These are phyloP conservation scores for Plasmodium gaboni DNA, from an alignment of 169 alveolate species.

Conservation along the genomic window DNA sequence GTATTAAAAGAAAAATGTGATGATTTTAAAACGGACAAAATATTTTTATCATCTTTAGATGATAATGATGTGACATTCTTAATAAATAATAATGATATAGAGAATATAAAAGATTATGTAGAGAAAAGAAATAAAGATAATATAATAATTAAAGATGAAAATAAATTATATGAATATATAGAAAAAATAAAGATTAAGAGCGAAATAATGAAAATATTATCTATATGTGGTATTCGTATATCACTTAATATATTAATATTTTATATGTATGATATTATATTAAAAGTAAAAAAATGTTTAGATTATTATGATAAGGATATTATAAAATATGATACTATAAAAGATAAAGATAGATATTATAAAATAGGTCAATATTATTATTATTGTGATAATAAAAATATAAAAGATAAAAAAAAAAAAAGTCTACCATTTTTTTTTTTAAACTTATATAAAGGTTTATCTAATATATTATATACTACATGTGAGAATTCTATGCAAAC, in stretches of 20 bases:
- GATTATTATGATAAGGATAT: slow-evolving; percentile 5
- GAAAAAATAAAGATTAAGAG: slow-evolving; percentile 2
- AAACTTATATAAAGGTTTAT: slow-evolving; percentile 4
- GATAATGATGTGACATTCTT: background rate
- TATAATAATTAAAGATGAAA: too few species aligned
- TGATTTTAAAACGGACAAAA: background rate
- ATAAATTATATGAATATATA: background rate
- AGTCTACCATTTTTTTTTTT: background rate
- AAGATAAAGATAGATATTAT: slow-evolving; percentile 8
- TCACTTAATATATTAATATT: slow-evolving; percentile 3
- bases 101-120: slow-evolving; percentile 9
- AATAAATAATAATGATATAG: slow-evolving; percentile 4
- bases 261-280: slow-evolving; percentile 7
- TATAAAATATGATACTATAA: slow-evolving; percentile 29
- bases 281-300: background rate
- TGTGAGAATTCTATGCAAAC: slow-evolving; percentile 21
- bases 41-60: background rate
- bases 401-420: slow-evolving; percentile 5
- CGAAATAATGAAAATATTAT: slow-evolving; percentile 13
- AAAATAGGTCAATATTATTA: slow-evolving; percentile 30
- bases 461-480: slow-evolving; percentile 16
- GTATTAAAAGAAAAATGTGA: background rate
- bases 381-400: background rate
- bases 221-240: slow-evolving; percentile 37
- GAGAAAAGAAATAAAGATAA: slow-evolving; percentile 12